phyloP scores from a whole-genome alignment of 1,284 basidiomycete species.

The Apiotrichum porosum region DNA sequence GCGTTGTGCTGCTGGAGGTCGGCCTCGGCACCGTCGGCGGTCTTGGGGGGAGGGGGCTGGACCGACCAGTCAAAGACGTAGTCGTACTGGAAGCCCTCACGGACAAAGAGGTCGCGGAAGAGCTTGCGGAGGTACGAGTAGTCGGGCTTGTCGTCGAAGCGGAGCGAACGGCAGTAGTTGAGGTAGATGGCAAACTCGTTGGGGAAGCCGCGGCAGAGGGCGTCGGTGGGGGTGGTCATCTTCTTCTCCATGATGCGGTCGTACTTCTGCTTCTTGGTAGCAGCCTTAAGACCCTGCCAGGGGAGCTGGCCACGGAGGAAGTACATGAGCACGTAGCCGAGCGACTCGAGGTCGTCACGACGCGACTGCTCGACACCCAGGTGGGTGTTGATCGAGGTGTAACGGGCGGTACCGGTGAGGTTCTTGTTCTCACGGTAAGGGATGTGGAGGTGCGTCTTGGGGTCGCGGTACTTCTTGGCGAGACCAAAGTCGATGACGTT shows the following conservation, averaged over 20 bases:
- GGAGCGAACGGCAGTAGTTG: constrained; percentile 92
- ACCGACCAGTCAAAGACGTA: constrained; percentile 98
- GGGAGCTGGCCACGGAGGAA: constrained; percentile 93
- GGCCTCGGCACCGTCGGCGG: not conserved
- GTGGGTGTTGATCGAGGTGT: constrained; percentile 99
- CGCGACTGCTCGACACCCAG: constrained; percentile 95
- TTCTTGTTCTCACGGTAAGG: constrained; percentile 99
- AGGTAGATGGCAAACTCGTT: constrained; percentile 97
- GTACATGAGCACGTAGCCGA: constrained; percentile 95
- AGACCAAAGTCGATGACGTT: constrained; percentile 99
- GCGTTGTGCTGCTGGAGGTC: constrained; percentile 5
- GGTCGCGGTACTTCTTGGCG: constrained; percentile 99
- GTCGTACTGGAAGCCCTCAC: constrained; percentile 96
- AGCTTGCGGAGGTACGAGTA: constrained; percentile 97
- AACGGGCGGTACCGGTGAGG: constrained; percentile 94
- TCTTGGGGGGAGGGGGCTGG: constrained; percentile 51
- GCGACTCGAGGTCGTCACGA: constrained; percentile 90
- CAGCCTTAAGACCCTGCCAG: constrained; percentile 97
- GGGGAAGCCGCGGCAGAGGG: constrained; percentile 92
- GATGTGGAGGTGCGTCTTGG: constrained; percentile 98
- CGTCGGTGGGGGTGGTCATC: constrained; percentile 97
- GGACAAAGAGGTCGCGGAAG: constrained; percentile 94
- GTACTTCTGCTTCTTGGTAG: constrained; percentile 99
- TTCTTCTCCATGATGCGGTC: constrained; percentile 98
- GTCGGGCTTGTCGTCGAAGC: constrained; percentile 97